Conservation (phyloP, 2,329 filamentous ascomycete genomes). For the Aureobasidium uvarum region DNA sequence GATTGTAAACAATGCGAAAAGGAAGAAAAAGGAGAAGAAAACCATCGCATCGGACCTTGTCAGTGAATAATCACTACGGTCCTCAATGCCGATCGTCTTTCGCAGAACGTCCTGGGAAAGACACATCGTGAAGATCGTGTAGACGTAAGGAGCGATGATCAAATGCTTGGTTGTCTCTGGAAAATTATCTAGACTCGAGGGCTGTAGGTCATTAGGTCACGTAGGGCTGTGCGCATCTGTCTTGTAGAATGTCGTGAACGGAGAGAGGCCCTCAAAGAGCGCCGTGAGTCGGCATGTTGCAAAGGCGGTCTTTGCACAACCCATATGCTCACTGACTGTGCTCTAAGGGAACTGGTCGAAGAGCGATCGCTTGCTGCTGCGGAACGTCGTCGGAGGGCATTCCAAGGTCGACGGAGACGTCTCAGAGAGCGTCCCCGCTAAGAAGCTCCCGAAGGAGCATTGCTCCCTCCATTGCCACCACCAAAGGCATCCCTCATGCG, state of each 20-base stretch:
- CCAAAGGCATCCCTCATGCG: constrained; percentile 40
- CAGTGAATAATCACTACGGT: neutral
- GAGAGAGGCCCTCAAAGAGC: neutral
- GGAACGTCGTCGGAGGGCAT: neutral
- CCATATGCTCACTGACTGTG: neutral
- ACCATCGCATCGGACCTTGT: neutral
- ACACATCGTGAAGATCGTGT: neutral
- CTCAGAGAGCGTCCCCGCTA: constrained; percentile 15
- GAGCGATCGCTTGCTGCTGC: neutral
- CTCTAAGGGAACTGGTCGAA: neutral
- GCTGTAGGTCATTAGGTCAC: neutral
- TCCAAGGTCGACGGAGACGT: constrained; percentile 1
- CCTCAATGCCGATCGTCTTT: neutral
- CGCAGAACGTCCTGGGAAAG: neutral
- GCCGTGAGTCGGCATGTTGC: neutral
- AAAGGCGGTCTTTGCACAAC: neutral
- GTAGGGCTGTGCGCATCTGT: neutral
- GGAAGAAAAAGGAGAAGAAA: neutral
- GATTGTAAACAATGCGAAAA: neutral
- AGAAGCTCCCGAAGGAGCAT: constrained; percentile 14
- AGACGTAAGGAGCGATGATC: neutral
- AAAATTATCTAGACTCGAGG: neutral
- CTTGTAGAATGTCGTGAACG: neutral
- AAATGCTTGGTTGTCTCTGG: neutral
- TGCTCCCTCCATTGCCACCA: constrained; percentile 21